Evolutionary conservation across 1,284 basidiomycete species (phyloP).

Genomic region (Puccinia novopanici): DNA sequence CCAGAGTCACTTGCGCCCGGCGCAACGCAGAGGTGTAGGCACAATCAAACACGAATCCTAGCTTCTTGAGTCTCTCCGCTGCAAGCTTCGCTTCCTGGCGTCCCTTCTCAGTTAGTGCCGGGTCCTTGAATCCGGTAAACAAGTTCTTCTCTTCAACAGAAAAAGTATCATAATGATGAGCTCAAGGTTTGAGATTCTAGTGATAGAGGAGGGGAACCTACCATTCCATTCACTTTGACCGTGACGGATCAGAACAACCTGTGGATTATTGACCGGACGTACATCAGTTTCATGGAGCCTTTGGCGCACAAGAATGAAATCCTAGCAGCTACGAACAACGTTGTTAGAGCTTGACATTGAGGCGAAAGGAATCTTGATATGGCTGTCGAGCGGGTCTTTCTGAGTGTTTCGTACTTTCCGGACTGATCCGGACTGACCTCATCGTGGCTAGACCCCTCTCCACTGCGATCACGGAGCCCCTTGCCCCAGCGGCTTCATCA

Average conservation of each 20-base stretch:
- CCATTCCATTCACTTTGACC: no score
- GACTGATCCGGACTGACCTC: neutral
- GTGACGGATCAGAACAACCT: constrained; percentile 52
- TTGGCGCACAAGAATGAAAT: neutral
- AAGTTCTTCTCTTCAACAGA: constrained; percentile 48
- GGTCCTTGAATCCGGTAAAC: constrained; percentile 53
- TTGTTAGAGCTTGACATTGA: constrained; percentile 28
- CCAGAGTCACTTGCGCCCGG: no score
- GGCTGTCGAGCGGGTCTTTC: neutral
- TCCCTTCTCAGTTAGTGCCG: constrained; percentile 52
- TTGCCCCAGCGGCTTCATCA: no score
- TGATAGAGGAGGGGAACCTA: neutral
- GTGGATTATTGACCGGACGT: neutral
- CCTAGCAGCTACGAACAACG: neutral
- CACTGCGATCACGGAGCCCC: neutral
- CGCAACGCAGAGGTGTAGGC: no score
- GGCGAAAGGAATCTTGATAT: neutral
- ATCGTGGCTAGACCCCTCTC: neutral
- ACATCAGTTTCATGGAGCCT: neutral
- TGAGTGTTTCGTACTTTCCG: neutral
- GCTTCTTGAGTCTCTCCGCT: constrained; percentile 56
- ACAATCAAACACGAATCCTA: constrained; percentile 56
- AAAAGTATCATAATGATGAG: neutral
- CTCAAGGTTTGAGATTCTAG: neutral
- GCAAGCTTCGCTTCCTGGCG: constrained; percentile 55